A percentile compares a stretch with the other conserved stretches of the same genome.
These are phyloP conservation scores for Euphrasia confusa DNA, from an alignment of 257 asterid species.

Conservation along the genomic window DNA sequence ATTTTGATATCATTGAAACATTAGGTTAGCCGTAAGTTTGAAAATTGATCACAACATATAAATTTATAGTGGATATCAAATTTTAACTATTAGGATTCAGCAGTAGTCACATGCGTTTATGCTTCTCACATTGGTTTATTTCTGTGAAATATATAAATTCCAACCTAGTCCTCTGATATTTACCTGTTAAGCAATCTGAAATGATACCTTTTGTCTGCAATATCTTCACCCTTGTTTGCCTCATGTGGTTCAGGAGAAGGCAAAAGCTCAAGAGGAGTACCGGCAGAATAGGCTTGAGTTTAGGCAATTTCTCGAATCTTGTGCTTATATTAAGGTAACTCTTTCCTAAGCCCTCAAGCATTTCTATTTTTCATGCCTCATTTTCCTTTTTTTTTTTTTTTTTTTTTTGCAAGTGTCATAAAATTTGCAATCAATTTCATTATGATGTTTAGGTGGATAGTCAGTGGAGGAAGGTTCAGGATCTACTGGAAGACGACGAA, in stretches of 20 bases:
- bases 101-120: constrained; percentile 3
- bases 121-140: background rate
- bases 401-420: constrained; percentile 3
- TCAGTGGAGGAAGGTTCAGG: constrained; percentile 98
- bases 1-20: constrained; percentile 13
- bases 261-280: constrained; percentile 86
- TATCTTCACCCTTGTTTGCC: constrained; percentile 22
- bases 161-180: constrained; percentile 7
- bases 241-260: constrained; percentile 64
- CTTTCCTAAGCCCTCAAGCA: constrained; percentile 14
- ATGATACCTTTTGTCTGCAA: constrained; percentile 7
- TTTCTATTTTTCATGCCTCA: constrained; percentile 10
- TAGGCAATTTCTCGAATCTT: constrained; percentile 78
- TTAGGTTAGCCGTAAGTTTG: constrained; percentile 13
- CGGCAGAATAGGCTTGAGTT: constrained; percentile 65
- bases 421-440: constrained; percentile 5
- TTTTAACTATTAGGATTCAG: constrained; percentile 14
- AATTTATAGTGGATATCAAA: background rate
- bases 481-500: constrained; percentile 93
- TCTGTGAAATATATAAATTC: constrained; percentile 4
- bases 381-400: constrained; percentile 18
- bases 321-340: constrained; percentile 76
- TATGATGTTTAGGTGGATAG: constrained; percentile 63
- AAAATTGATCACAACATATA: background rate
- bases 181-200: constrained; percentile 17